These are phyloP conservation scores for Rasamsonia emersonii DNA, from an alignment of 2,329 filamentous ascomycete species.

Conservation along the genomic window DNA sequence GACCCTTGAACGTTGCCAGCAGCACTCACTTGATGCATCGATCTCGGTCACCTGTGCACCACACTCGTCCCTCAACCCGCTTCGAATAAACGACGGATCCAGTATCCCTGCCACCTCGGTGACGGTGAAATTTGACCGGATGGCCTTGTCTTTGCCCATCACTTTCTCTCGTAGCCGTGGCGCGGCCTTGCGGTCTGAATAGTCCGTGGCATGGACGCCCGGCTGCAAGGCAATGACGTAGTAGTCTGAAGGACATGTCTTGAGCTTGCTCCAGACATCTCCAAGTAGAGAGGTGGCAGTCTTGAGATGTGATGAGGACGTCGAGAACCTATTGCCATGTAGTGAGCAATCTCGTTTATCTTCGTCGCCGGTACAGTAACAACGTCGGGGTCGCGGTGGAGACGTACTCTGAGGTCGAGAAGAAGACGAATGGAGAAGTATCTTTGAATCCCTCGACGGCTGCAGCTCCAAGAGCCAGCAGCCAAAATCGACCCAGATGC, in stretches of 20 bases:
- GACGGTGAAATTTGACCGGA: constrained; percentile 45
- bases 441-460: constrained; percentile 67
- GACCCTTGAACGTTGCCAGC: constrained; percentile 2
- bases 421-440: constrained; percentile 80
- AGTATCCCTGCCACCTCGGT: constrained; percentile 46
- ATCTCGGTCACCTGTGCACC: constrained; percentile 34
- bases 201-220: constrained; percentile 62
- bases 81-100: constrained; percentile 34
- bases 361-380: constrained; percentile 1
- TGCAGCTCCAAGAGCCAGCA: constrained; percentile 46
- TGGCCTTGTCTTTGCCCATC: constrained; percentile 40
- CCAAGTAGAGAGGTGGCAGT: constrained; percentile 35
- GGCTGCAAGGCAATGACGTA: constrained; percentile 76
- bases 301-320: constrained; percentile 34
- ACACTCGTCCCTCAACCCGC: constrained; percentile 40
- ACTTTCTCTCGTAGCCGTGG: constrained; percentile 48
- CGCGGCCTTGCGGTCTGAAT: constrained; percentile 44
- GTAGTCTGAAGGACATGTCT: constrained; percentile 60
- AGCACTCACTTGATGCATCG: constrained; percentile 34
- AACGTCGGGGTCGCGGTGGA: constrained; percentile 1
- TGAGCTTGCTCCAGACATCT: constrained; percentile 42
- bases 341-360: constrained; percentile 19
- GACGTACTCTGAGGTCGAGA: constrained; percentile 73
- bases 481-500: constrained; percentile 34
- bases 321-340: constrained; percentile 25